Evolutionary conservation across 768 basidiomycete species (phyloP).

Genomic region (Tylopilus balloui): DNA sequence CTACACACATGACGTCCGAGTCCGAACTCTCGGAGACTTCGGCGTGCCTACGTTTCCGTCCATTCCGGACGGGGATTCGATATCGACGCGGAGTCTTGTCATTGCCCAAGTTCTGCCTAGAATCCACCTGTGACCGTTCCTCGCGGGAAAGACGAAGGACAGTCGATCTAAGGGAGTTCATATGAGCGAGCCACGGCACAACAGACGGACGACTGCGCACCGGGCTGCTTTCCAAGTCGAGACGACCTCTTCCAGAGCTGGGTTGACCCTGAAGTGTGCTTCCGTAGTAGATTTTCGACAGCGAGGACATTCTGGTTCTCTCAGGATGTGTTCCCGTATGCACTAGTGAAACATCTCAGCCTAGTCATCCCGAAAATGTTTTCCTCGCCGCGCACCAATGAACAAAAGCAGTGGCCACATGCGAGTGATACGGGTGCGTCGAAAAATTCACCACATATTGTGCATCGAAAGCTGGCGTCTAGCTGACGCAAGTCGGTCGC

Average conservation of each 20-base stretch:
- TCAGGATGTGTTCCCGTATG: slow-evolving; percentile 53
- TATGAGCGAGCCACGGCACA: background rate
- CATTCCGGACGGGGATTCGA: slow-evolving; percentile 16
- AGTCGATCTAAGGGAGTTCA: slow-evolving; percentile 33
- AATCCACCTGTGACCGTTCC: slow-evolving; percentile 21
- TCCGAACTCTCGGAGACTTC: slow-evolving; percentile 17
- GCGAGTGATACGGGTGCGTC: slow-evolving; percentile 66
- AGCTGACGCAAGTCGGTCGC: slow-evolving; percentile 53
- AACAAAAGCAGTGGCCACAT: slow-evolving; percentile 85
- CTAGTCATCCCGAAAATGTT: background rate
- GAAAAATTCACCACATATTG: slow-evolving; percentile 72
- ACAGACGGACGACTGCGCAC: slow-evolving; percentile 34
- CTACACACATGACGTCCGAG: too few species aligned
- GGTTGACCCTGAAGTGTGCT: slow-evolving; percentile 60
- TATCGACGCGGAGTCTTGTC: slow-evolving; percentile 18
- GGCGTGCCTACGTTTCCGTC: slow-evolving; percentile 36
- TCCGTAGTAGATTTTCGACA: slow-evolving; percentile 62
- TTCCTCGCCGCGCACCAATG: slow-evolving; percentile 46
- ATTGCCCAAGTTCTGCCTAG: slow-evolving; percentile 1
- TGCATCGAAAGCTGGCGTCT: slow-evolving; percentile 65
- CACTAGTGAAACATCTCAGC: slow-evolving; percentile 45
- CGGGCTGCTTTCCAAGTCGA: slow-evolving; percentile 68
- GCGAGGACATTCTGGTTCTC: slow-evolving; percentile 65
- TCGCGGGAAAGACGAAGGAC: slow-evolving; percentile 40
- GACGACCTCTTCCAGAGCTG: slow-evolving; percentile 65